Percentiles rank a stretch among this genome's conserved stretches.
Conservation (phyloP, 2,329 filamentous ascomycete genomes). For the Phialophora verrucosa region DNA sequence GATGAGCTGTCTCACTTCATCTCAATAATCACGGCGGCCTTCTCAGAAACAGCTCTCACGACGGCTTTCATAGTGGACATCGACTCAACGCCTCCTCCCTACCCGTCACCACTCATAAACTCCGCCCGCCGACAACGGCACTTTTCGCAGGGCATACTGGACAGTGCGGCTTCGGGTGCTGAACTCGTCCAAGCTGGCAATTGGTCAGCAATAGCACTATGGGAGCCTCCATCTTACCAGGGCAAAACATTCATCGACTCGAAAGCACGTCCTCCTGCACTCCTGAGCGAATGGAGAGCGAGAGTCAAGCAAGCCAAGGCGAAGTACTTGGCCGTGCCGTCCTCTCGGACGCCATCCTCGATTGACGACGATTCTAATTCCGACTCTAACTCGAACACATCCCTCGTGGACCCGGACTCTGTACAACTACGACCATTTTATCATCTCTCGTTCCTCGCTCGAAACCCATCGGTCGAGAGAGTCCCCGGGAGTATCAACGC, state of each 20-base stretch:
- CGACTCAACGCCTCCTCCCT: slow-evolving; percentile 35
- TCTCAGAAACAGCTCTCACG: slow-evolving; percentile 29
- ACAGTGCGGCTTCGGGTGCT: slow-evolving; percentile 32
- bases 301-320: slow-evolving; percentile 32
- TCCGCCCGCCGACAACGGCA: slow-evolving; percentile 29
- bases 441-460: slow-evolving; percentile 37
- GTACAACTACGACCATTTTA: slow-evolving; percentile 31
- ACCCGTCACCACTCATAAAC: slow-evolving; percentile 30
- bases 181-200: slow-evolving; percentile 37
- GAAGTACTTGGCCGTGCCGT: slow-evolving; percentile 24
- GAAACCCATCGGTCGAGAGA: slow-evolving; percentile 27
- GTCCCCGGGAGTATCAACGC: slow-evolving; percentile 35
- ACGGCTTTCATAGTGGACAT: slow-evolving; percentile 36
- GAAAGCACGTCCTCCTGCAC: slow-evolving; percentile 22
- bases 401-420: neutral
- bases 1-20: slow-evolving; percentile 31
- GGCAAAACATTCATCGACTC: slow-evolving; percentile 35
- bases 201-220: slow-evolving; percentile 37
- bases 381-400: slow-evolving; percentile 8
- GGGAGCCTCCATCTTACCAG: slow-evolving; percentile 34
- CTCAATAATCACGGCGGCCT: slow-evolving; percentile 34
- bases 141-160: slow-evolving; percentile 32
- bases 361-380: slow-evolving; percentile 12
- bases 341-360: neutral
- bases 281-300: slow-evolving; percentile 33